Percentiles rank a stretch among this genome's conserved stretches.
Evolutionary conservation across 257 asterid species (phyloP).

Genomic region (Nicotiana sylvestris): DNA sequence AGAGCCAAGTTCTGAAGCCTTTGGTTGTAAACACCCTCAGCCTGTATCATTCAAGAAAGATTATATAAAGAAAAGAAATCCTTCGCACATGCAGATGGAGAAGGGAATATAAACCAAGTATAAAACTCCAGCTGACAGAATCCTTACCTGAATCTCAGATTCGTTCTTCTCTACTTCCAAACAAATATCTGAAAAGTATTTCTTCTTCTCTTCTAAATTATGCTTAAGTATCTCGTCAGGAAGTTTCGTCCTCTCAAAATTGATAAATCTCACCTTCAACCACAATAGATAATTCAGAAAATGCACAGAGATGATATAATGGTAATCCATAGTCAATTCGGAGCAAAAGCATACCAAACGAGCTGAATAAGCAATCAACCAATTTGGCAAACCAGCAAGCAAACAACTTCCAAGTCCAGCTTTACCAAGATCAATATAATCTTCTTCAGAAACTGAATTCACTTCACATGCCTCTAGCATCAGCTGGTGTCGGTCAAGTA

Average conservation of each 20-base stretch:
- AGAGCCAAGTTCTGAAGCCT: slow-evolving; percentile 99
- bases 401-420: slow-evolving; percentile 99
- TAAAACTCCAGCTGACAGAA: neutral
- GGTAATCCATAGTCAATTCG: neutral
- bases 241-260: slow-evolving; percentile 90
- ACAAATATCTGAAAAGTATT: slow-evolving; percentile 71
- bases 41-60: slow-evolving; percentile 45
- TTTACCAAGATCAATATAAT: slow-evolving; percentile 78
- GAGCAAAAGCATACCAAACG: slow-evolving; percentile 56
- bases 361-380: slow-evolving; percentile 94
- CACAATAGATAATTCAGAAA: slow-evolving; percentile 22
- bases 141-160: slow-evolving; percentile 89
- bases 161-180: slow-evolving; percentile 87
- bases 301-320: neutral
- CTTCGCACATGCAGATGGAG: neutral
- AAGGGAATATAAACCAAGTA: neutral
- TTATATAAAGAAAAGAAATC: neutral
- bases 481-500: slow-evolving; percentile 77
- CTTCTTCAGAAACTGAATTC: slow-evolving; percentile 92
- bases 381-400: slow-evolving; percentile 95
- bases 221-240: slow-evolving; percentile 81
- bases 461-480: slow-evolving; percentile 92
- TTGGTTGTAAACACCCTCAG: slow-evolving; percentile 94
- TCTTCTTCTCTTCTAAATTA: slow-evolving; percentile 87
- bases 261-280: slow-evolving; percentile 89